Conservation (phyloP, 2,329 filamentous ascomycete genomes). For the Periconia sp. region DNA sequence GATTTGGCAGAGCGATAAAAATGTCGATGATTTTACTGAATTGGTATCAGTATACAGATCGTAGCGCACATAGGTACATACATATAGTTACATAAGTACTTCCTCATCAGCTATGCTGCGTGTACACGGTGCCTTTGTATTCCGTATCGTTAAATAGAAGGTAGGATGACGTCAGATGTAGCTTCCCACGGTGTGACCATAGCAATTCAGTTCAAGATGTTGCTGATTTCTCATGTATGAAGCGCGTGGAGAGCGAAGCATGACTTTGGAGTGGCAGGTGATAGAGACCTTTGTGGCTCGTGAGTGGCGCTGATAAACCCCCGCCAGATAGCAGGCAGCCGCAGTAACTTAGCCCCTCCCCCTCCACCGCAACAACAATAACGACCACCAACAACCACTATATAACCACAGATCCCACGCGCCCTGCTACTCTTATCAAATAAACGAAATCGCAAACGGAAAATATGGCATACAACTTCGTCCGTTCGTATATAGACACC, state of each 20-base stretch:
- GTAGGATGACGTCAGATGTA: background rate
- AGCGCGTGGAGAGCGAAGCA: background rate
- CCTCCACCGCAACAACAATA: background rate
- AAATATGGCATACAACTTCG: conserved; percentile 72
- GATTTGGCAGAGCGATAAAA: too few relatives aligned
- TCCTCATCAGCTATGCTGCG: too few relatives aligned
- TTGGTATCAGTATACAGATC: too few relatives aligned
- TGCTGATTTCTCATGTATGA: background rate
- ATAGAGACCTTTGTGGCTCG: background rate
- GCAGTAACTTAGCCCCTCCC: background rate
- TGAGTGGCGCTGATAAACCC: background rate
- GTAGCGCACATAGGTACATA: too few relatives aligned
- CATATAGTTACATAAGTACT: too few relatives aligned
- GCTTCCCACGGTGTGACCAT: background rate
- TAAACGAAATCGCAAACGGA: background rate
- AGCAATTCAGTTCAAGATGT: background rate
- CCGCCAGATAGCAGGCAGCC: background rate
- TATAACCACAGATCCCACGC: background rate
- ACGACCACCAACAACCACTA: background rate
- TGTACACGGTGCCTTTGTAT: background rate
- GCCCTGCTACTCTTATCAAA: background rate
- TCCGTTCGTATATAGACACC: conserved; percentile 89
- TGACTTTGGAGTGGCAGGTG: background rate
- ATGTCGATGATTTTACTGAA: too few relatives aligned
- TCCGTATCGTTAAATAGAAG: background rate